Evolutionary conservation across 2,329 filamentous ascomycete genomes (phyloP).

Genomic region (Colletotrichum falcatum): DNA sequence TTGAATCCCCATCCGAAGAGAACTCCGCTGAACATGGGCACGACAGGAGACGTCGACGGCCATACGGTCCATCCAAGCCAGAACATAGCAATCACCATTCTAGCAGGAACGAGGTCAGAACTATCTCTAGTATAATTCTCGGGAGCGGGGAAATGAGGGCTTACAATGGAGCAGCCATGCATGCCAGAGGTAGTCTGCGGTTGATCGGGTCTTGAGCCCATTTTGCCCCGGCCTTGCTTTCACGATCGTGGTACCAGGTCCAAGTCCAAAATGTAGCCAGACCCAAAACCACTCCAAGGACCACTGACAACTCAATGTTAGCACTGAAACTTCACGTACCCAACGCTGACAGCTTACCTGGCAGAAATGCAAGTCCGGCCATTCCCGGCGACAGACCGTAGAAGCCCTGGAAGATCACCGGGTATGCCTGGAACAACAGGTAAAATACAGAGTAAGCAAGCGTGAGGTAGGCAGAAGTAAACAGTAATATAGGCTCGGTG

Average conservation of each 20-base stretch:
- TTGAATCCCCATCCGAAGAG: slow-evolving; percentile 55
- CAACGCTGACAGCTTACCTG: slow-evolving; percentile 56
- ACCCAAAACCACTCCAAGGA: slow-evolving; percentile 39
- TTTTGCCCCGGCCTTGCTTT: slow-evolving; percentile 44
- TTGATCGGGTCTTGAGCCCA: slow-evolving; percentile 50
- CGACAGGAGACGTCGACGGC: slow-evolving; percentile 46
- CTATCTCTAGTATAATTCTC: rapidly evolving
- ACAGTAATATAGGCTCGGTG: slow-evolving; percentile 62
- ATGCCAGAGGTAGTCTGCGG: slow-evolving; percentile 57
- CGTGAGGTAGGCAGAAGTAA: slow-evolving; percentile 61
- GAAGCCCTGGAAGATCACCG: slow-evolving; percentile 59
- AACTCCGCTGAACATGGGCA: slow-evolving; percentile 57
- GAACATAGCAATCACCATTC: slow-evolving; percentile 68
- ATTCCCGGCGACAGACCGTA: slow-evolving; percentile 61
- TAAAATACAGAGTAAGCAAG: slow-evolving; percentile 65
- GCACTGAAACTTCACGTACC: not conserved
- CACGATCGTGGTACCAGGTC: slow-evolving; percentile 47
- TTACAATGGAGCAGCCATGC: slow-evolving; percentile 71
- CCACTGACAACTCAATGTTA: slow-evolving; percentile 39
- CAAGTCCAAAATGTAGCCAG: slow-evolving; percentile 43
- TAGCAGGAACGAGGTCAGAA: slow-evolving; percentile 25
- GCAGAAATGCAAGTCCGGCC: slow-evolving; percentile 60
- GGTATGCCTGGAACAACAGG: slow-evolving; percentile 64
- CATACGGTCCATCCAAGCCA: slow-evolving; percentile 72
- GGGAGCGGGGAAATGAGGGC: slow-evolving; percentile 45